Percentiles rank a stretch among this genome's conserved stretches.
phyloP scores from a whole-genome alignment of 768 basidiomycete species.

The Mycena filopes region DNA sequence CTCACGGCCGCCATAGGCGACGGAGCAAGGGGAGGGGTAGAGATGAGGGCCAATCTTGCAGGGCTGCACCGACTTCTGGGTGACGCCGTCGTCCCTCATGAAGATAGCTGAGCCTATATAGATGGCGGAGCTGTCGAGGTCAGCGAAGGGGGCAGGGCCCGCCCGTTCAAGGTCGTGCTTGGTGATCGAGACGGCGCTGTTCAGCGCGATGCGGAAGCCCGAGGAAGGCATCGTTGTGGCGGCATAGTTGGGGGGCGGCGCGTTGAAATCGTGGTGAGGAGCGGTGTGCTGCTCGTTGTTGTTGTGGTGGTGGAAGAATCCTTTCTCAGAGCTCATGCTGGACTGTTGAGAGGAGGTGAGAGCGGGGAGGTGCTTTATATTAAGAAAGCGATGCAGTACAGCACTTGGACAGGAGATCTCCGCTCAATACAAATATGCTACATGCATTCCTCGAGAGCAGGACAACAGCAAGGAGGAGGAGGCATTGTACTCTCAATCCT shows the following conservation, averaged over 20 bases:
- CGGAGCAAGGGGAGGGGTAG: conserved; percentile 55
- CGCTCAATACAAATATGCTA: too few species aligned
- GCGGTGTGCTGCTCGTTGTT: background rate
- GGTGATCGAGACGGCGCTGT: conserved; percentile 41
- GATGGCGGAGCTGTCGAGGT: conserved; percentile 70
- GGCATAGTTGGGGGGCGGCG: conserved; percentile 20
- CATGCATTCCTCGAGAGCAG: too few species aligned
- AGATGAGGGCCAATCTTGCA: conserved; percentile 82
- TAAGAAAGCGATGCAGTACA: conserved; percentile 12
- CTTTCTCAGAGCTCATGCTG: conserved; percentile 29
- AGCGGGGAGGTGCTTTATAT: conserved; percentile 14
- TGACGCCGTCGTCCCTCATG: conserved; percentile 31
- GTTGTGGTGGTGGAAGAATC: background rate
- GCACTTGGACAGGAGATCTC: too few species aligned
- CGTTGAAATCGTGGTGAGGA: conserved; percentile 4
- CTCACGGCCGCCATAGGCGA: conserved; percentile 75
- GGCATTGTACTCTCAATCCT: too few species aligned
- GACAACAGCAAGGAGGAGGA: too few species aligned
- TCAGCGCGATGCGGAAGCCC: conserved; percentile 40
- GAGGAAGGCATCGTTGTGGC: conserved; percentile 39
- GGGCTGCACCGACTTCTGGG: conserved; percentile 72
- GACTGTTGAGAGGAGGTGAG: conserved; percentile 47
- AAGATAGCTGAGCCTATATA: conserved; percentile 82
- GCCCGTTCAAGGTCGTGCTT: conserved; percentile 50
- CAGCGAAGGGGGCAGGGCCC: conserved; percentile 63